Conservation (phyloP, 225 moss, liverwort and hornwort genomes). For the Takakia lepidozioides region DNA sequence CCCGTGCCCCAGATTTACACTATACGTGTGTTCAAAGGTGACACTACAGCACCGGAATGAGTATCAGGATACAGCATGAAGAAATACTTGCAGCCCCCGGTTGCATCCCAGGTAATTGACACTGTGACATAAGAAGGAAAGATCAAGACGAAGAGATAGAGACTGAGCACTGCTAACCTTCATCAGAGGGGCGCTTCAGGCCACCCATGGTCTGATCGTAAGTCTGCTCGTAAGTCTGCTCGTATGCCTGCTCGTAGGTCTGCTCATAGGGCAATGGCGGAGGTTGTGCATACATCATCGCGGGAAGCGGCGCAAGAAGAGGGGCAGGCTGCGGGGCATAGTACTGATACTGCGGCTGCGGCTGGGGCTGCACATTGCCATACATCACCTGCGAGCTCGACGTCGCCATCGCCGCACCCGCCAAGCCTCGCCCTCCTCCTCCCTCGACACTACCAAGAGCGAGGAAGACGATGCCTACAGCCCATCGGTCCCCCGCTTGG, state of each 20-base stretch:
- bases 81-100: background rate
- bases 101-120: background rate
- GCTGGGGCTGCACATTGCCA: slow-evolving; percentile 22
- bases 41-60: background rate
- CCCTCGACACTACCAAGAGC: too few species aligned
- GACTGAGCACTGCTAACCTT: slow-evolving; percentile 17
- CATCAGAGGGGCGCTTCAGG: slow-evolving; percentile 20
- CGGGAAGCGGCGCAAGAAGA: background rate
- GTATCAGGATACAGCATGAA: background rate
- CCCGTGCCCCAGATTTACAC: background rate
- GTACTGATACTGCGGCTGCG: slow-evolving; percentile 41
- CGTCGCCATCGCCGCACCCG: slow-evolving; percentile 14
- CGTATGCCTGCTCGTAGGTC: background rate
- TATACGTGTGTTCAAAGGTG: background rate
- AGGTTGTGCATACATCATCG: slow-evolving; percentile 15
- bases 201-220: slow-evolving; percentile 13
- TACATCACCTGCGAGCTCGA: slow-evolving; percentile 44
- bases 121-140: background rate
- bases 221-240: background rate
- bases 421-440: too few species aligned
- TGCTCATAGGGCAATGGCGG: slow-evolving; percentile 3
- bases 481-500: too few species aligned
- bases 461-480: too few species aligned
- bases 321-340: slow-evolving; percentile 28
- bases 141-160: background rate